Evolutionary conservation across 371 early-diverging fungal genomes (phyloP).

Genomic region (Chytridiales sp.): DNA sequence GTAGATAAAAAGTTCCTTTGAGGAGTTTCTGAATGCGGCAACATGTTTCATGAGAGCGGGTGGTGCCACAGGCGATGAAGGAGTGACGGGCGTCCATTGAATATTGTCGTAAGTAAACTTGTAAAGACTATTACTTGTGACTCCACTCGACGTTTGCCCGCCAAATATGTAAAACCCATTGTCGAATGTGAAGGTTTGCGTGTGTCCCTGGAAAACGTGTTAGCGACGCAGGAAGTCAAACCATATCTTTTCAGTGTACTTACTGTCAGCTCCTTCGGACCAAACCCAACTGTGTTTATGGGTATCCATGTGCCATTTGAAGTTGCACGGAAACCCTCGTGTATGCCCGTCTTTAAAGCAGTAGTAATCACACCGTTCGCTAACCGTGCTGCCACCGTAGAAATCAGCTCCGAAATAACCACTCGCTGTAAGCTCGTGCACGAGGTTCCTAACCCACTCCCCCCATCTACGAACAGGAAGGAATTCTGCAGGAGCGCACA

Average conservation of each 20-base stretch:
- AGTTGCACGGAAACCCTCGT: constrained; percentile 3
- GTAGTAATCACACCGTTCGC: constrained; percentile 3
- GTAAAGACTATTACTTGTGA: constrained; percentile 2
- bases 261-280: background rate
- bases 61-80: background rate
- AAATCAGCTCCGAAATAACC: constrained; percentile 3
- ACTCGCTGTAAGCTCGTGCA: background rate
- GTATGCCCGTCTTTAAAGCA: background rate
- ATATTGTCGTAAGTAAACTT: constrained; percentile 6
- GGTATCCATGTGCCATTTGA: background rate
- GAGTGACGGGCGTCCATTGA: constrained; percentile 5
- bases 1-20: constrained; percentile 10
- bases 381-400: background rate
- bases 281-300: background rate
- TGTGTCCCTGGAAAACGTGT: constrained; percentile 4
- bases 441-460: background rate
- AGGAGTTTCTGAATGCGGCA: background rate
- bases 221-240: background rate
- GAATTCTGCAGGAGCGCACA: background rate
- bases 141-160: constrained; percentile 15
- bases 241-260: background rate
- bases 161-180: constrained; percentile 14
- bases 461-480: background rate
- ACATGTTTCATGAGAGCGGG: constrained; percentile 13
- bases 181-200: background rate